phyloP scores from a whole-genome alignment of 1,284 basidiomycete genomes.

The Grifola frondosa region DNA sequence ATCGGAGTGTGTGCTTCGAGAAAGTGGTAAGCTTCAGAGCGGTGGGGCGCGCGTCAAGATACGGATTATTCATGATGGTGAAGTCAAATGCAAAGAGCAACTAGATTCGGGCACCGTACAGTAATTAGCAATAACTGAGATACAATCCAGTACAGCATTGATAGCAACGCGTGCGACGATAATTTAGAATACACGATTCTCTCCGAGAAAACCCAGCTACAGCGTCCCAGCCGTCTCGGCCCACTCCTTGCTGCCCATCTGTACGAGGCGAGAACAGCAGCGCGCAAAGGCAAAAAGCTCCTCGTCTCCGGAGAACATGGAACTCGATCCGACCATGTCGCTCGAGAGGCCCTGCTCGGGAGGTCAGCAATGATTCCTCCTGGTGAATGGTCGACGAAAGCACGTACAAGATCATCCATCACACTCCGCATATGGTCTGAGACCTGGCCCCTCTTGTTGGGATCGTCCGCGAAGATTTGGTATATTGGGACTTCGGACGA shows the following conservation, averaged over 20 bases:
- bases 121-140: background rate
- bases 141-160: background rate
- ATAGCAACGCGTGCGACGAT: background rate
- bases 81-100: background rate
- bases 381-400: constrained; percentile 1
- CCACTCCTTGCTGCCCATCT: constrained; percentile 91
- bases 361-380: background rate
- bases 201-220: constrained; percentile 8
- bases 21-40: background rate
- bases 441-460: constrained; percentile 41
- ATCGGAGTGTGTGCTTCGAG: constrained; percentile 4
- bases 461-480: constrained; percentile 81
- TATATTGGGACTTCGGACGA: constrained; percentile 89
- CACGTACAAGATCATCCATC: constrained; percentile 85
- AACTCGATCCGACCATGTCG: constrained; percentile 74
- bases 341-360: constrained; percentile 69
- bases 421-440: constrained; percentile 84
- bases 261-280: constrained; percentile 85
- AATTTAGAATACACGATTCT: no score
- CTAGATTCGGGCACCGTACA: background rate
- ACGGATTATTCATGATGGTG: no score
- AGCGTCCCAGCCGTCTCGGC: constrained; percentile 56
- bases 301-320: constrained; percentile 92
- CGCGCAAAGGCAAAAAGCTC: constrained; percentile 94
- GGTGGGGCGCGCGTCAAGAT: no score